phyloP scores from a whole-genome alignment of 1,139 yeast genomes.

The Suhomyces panamericanus region DNA sequence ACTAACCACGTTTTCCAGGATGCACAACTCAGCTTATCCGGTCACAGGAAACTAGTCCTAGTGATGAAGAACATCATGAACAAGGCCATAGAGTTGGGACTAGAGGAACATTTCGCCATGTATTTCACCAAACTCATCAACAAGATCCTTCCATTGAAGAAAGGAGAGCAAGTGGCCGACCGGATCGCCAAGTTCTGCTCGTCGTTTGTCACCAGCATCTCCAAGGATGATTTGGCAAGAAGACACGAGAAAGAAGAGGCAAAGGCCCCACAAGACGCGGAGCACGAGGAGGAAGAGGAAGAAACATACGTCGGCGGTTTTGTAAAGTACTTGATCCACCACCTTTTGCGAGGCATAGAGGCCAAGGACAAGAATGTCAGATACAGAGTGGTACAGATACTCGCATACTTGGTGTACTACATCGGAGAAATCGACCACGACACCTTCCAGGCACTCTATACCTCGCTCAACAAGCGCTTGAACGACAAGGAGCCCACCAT shows the following conservation, averaged over 20 bases:
- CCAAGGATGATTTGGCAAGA: slow-evolving; percentile 30
- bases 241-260: slow-evolving; percentile 8
- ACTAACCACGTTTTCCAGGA: slow-evolving; percentile 77
- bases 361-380: slow-evolving; percentile 78
- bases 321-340: slow-evolving; percentile 61
- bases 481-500: slow-evolving; percentile 79
- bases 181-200: slow-evolving; percentile 74
- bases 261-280: slow-evolving; percentile 14
- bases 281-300: slow-evolving; percentile 19
- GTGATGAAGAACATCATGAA: slow-evolving; percentile 60
- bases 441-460: slow-evolving; percentile 61
- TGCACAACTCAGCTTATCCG: slow-evolving; percentile 70
- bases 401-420: slow-evolving; percentile 71
- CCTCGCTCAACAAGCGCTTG: slow-evolving; percentile 62
- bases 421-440: slow-evolving; percentile 78
- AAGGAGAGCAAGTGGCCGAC: slow-evolving; percentile 73
- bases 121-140: slow-evolving; percentile 62
- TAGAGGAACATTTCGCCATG: slow-evolving; percentile 58
- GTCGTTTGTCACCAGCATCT: slow-evolving; percentile 56
- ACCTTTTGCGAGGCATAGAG: slow-evolving; percentile 71
- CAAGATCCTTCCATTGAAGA: slow-evolving; percentile 65
- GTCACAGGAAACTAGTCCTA: slow-evolving; percentile 73
- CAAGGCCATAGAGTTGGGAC: slow-evolving; percentile 52
- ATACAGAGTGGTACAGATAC: slow-evolving; percentile 74
- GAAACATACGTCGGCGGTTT: slow-evolving; percentile 51